Conservation (phyloP, 2,329 filamentous ascomycete species). For the Dothideomycetes sp. region DNA sequence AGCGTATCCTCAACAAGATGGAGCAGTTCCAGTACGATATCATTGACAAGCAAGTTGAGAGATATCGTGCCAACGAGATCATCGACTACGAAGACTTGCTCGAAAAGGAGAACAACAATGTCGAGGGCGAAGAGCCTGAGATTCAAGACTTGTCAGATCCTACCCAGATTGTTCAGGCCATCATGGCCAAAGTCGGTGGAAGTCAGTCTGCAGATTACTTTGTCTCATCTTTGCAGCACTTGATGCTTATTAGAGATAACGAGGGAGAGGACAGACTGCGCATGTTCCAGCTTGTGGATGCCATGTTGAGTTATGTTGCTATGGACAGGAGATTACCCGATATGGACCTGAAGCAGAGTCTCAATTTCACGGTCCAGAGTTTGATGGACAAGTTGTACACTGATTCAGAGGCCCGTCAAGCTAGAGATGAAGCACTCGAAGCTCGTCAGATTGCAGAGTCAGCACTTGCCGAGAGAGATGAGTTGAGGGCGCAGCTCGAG, state of each 20-base stretch:
- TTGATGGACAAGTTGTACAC: slow-evolving; percentile 93
- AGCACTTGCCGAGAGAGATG: slow-evolving; percentile 91
- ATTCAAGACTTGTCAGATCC: slow-evolving; percentile 90
- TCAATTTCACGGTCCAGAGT: slow-evolving; percentile 95
- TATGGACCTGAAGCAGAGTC: slow-evolving; percentile 94
- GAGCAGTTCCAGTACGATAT: slow-evolving; percentile 96
- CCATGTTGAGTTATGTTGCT: slow-evolving; percentile 98
- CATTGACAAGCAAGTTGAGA: slow-evolving; percentile 96
- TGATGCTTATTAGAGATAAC: slow-evolving; percentile 84
- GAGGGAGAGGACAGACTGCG: slow-evolving; percentile 84
- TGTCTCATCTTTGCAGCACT: slow-evolving; percentile 85
- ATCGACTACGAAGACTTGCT: slow-evolving; percentile 98
- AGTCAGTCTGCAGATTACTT: slow-evolving; percentile 92
- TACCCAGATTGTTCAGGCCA: slow-evolving; percentile 86
- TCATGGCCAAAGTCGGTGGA: slow-evolving; percentile 72
- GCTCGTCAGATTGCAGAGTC: slow-evolving; percentile 88
- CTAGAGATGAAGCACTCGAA: slow-evolving; percentile 83
- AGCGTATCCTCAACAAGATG: slow-evolving; percentile 92
- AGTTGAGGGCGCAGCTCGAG: slow-evolving; percentile 81
- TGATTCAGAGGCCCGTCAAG: slow-evolving; percentile 86
- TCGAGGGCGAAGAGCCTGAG: slow-evolving; percentile 78
- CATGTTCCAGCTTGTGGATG: slow-evolving; percentile 96
- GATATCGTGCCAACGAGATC: slow-evolving; percentile 84
- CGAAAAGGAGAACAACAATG: slow-evolving; percentile 80
- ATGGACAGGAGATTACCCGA: slow-evolving; percentile 95